Evolutionary conservation across 495 filamentous ascomycete genomes (phyloP).

Genomic region (Penicillium egyptiacum): DNA sequence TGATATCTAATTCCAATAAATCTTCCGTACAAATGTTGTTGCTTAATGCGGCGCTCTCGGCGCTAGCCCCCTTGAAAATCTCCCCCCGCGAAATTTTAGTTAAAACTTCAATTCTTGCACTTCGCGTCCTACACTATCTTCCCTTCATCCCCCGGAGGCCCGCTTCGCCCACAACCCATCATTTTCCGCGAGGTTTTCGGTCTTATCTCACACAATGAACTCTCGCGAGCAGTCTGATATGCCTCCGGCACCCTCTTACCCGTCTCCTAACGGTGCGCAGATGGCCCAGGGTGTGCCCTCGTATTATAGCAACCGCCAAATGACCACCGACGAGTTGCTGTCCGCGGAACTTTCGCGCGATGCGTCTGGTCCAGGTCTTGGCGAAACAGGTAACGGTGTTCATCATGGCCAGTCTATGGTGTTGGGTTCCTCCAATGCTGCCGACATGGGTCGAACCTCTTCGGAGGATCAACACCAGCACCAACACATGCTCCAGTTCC

Average conservation of each 20-base stretch:
- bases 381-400: constrained; percentile 44
- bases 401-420: constrained; percentile 47
- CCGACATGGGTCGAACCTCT: constrained; percentile 42
- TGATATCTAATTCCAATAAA: constrained; percentile 4
- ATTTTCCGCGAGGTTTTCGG: constrained; percentile 11
- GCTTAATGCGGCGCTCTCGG: constrained; percentile 36
- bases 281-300: constrained; percentile 48
- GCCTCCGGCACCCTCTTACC: constrained; percentile 49
- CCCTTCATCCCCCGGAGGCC: constrained; percentile 34
- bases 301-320: constrained; percentile 48
- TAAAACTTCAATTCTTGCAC: constrained; percentile 43
- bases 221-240: constrained; percentile 49
- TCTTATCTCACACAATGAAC: constrained; percentile 37
- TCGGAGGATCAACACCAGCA: constrained; percentile 48
- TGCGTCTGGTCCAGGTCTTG: constrained; percentile 42
- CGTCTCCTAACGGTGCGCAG: constrained; percentile 51
- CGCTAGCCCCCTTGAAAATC: constrained; percentile 45
- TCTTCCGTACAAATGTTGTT: constrained; percentile 35
- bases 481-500: constrained; percentile 49
- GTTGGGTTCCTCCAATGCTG: constrained; percentile 40
- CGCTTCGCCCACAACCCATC: constrained; percentile 24
- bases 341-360: constrained; percentile 50
- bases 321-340: constrained; percentile 49
- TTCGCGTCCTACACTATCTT: constrained; percentile 37
- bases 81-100: constrained; percentile 42